Conservation (phyloP, 1,139 yeast species). For the Suzukiozyma palmioleophila region DNA sequence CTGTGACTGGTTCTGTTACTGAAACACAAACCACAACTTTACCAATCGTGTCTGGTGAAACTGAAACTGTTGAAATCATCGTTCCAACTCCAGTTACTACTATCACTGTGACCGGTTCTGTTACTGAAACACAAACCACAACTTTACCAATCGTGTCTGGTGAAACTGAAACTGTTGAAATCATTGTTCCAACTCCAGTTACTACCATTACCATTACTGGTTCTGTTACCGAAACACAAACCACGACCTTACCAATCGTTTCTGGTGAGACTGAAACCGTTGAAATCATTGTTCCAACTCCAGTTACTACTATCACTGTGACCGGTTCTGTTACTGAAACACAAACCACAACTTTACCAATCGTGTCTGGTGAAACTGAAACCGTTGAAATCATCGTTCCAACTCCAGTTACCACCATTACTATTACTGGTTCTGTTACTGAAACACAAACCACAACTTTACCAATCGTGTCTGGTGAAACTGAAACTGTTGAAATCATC, state of each 20-base stretch:
- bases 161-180: conserved; percentile 9
- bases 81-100: conserved; percentile 12
- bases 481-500: conserved; percentile 13
- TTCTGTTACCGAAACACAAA: conserved; percentile 2
- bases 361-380: conserved; percentile 4
- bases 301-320: conserved; percentile 9
- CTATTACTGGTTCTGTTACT: conserved; percentile 3
- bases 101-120: conserved; percentile 11
- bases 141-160: conserved; percentile 6
- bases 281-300: conserved; percentile 12
- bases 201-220: conserved; percentile 8
- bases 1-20: conserved; percentile 10
- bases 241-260: conserved; percentile 6
- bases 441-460: conserved; percentile 1
- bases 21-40: conserved; percentile 5
- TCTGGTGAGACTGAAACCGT: conserved; percentile 14
- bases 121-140: conserved; percentile 10
- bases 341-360: conserved; percentile 7
- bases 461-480: conserved; percentile 6
- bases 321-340: conserved; percentile 9
- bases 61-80: conserved; percentile 15
- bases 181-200: conserved; percentile 10
- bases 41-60: conserved; percentile 12
- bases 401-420: conserved; percentile 3
- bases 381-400: conserved; percentile 13